Evolutionary conservation across 176 grass and related monocot species (phyloP), one percentile per base, ranked within the genome.

Genomic region (Lolium perenne): DNA sequence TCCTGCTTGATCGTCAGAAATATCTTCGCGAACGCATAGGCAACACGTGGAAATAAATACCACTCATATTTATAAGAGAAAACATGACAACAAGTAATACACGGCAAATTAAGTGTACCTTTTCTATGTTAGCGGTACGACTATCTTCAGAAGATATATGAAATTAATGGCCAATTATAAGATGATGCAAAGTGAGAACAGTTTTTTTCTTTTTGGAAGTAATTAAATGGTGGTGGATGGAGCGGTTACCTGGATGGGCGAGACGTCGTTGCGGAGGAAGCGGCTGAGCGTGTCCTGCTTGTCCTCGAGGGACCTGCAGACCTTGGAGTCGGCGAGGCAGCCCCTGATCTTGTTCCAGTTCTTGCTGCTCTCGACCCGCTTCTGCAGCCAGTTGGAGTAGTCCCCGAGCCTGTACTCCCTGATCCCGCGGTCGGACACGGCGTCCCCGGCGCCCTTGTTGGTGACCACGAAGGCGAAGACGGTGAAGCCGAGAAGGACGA

Each of bases 371-470:
- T 87, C 87, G 0, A 98, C 90, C 67, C 94, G 21, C 64, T 88
- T 92, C 85, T 96, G 97, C 40, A 98, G 88, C 97, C 97, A 98
- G 82, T 88, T 89, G 15, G 94, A 94, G 83, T 98, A 98, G 56
- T 95, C 97, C 9, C 97, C 97, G 8, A 98, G 93, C 38, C 64
- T 68, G 85, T 98, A 98, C 88, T 98, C 97, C 93, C 88, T 98
- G 67, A 85, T 90, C 0, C 96, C 96, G 0, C 90, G 11, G 0
- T 8, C 82, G 0, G 96, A 98, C n/a, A 92, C 92, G 6, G 48
- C 77, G 78, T 95, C 86, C 5, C 96, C 96, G 6, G 93, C 90
- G 49, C 93, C 96, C 46, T 86, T 88, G 68, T 98, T 94, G 8
- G 96, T 98, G 50, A 98, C 92, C 4, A 91, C 90, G 71, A 98